Percentiles rank a stretch among this genome's conserved stretches.
phyloP scores from a whole-genome alignment of 164 flowering plant genomes.

The Umbilicus rupestris region DNA sequence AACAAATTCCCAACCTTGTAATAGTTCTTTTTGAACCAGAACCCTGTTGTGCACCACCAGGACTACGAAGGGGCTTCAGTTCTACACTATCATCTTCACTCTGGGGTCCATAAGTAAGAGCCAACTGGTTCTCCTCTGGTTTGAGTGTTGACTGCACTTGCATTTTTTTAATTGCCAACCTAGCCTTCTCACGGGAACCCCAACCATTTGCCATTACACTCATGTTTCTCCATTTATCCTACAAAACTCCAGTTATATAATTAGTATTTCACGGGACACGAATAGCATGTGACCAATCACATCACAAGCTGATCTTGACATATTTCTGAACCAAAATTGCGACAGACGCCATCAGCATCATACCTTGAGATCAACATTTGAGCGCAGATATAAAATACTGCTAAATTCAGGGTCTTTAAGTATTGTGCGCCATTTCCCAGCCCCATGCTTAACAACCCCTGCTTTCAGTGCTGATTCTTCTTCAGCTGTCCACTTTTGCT shows the following conservation, averaged over 20 bases:
- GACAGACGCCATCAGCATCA: neutral
- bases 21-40: conserved; percentile 49
- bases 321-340: too few relatives aligned
- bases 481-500: conserved; percentile 93
- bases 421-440: conserved; percentile 98
- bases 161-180: conserved; percentile 52
- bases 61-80: conserved; percentile 38
- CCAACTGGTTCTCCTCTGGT: conserved; percentile 38
- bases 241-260: too few relatives aligned
- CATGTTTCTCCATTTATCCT: conserved; percentile 12
- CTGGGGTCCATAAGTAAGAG: conserved; percentile 21
- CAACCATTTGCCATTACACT: conserved; percentile 12
- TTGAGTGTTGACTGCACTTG: conserved; percentile 27
- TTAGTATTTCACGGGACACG: too few relatives aligned
- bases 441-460: conserved; percentile 86
- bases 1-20: neutral
- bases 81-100: conserved; percentile 70
- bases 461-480: conserved; percentile 91
- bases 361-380: conserved; percentile 97
- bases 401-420: conserved; percentile 91
- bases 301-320: neutral
- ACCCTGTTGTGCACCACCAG: conserved; percentile 33
- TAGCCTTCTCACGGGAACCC: conserved; percentile 25
- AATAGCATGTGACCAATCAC: neutral
- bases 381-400: conserved; percentile 58